phyloP scores from a whole-genome alignment of 2,329 filamentous ascomycete genomes.

The Monosporascus sp. region DNA sequence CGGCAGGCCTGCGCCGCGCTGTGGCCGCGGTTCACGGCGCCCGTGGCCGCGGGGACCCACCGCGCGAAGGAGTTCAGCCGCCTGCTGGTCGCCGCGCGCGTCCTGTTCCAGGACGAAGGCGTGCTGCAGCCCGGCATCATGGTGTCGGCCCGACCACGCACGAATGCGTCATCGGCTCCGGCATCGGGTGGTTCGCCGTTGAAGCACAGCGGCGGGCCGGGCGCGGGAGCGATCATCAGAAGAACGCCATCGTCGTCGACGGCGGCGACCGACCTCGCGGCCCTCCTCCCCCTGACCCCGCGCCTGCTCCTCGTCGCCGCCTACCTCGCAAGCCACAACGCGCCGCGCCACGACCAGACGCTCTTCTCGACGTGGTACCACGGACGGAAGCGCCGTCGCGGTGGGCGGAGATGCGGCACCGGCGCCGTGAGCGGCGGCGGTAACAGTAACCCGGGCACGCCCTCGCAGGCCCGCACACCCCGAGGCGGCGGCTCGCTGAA shows the following conservation, averaged over 20 bases:
- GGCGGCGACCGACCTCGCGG: constrained; percentile 41
- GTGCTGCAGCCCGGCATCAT: constrained; percentile 62
- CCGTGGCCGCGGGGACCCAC: constrained; percentile 68
- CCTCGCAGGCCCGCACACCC: too few relatives aligned
- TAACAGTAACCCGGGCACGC: too few relatives aligned
- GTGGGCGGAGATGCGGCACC: constrained; percentile 1
- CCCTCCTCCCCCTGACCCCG: constrained; percentile 64
- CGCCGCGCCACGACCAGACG: constrained; percentile 63
- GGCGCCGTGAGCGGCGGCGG: constrained; percentile 7
- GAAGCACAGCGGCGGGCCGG: background rate
- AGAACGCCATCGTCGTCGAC: constrained; percentile 4
- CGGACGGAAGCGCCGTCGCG: constrained; percentile 42
- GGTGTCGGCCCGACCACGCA: background rate
- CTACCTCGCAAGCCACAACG: constrained; percentile 78
- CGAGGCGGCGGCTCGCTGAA: constrained; percentile 27
- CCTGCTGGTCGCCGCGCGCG: constrained; percentile 65
- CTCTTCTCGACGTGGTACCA: constrained; percentile 70
- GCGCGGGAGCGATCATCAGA: background rate
- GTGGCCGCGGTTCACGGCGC: constrained; percentile 80
- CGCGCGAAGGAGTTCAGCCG: constrained; percentile 77
- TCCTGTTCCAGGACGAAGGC: constrained; percentile 68
- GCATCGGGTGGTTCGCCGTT: background rate
- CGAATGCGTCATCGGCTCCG: background rate
- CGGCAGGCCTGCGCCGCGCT: constrained; percentile 64
- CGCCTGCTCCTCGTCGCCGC: constrained; percentile 70